Base-by-base conservation (phyloP, 2,329 filamentous ascomycete genomes). In the Colletotrichum neosansevieriae region DNA sequence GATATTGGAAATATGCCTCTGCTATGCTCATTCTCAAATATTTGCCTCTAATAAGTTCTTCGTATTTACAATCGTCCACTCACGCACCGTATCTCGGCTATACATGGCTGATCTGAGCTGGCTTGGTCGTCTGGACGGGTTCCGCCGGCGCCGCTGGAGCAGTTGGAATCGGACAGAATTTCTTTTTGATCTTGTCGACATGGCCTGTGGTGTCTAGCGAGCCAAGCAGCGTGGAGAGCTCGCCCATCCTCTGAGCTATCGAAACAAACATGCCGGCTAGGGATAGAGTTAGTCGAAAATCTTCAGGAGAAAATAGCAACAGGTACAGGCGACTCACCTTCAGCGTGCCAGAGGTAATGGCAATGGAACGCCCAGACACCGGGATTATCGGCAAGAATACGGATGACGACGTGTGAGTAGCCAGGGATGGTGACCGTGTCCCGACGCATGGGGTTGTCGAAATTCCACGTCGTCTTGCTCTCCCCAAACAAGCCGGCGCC, bases 291-390 rank as follows among this genome's bases (percentile, higher is more conserved):
- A 54, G 60, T 17, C 34, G 40, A 6, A 21, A 29, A n/a, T 4
- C 6, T 29, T 29, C 6, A 17, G 24, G 19, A 6, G 15, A 11
- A n/a, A 19, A n/a, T 4, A 45, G 15, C n/a, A 6, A 1, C 34
- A 24, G 12, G 21, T 19, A 19, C 2, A 13, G n/a, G n/a, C 3
- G 11, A 67, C 63, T 1, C 11, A 63, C 67, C 67, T 58, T 88
- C 86, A 0, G 82, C 80, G 72, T 89, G 87, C 87, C 87, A 89
- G 0, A 81, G 79, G 63, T 88, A 83, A 70, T 89, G 87, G 71
- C 87, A 89, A 73, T 89, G 87, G 36, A 89, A 82, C 0, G 84
- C 81, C 87, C 87, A 89, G 0, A 86, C 72, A 1, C 87, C 87
- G 0, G 86, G 83, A 72, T 89, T 89, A 69, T 89, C 86, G 0